These are phyloP conservation scores for Hymenotorrendiella dingleyae DNA, from an alignment of 2,329 filamentous ascomycete species.

Conservation along the genomic window DNA sequence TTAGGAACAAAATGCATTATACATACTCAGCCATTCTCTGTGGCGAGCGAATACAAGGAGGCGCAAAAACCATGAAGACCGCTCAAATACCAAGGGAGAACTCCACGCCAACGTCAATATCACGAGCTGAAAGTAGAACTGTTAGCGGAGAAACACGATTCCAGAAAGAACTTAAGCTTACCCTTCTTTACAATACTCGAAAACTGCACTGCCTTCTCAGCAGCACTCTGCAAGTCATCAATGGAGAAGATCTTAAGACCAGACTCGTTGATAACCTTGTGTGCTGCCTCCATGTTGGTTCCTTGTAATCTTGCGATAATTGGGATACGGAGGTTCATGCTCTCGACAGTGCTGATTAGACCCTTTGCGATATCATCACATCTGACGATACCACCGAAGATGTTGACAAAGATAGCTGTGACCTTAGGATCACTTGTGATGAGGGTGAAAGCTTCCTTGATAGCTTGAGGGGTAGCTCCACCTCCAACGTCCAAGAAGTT, in stretches of 20 bases:
- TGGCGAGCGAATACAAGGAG: constrained; percentile 28
- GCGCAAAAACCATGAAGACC: constrained; percentile 17
- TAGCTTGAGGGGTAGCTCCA: constrained; percentile 92
- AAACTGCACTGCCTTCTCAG: constrained; percentile 97
- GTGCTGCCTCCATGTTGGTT: constrained; percentile 94
- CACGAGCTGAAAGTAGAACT: constrained; percentile 57
- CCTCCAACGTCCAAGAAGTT: constrained; percentile 99
- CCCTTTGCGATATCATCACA: constrained; percentile 97
- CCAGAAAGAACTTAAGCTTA: constrained; percentile 50
- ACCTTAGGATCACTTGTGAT: constrained; percentile 99
- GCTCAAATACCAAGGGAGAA: constrained; percentile 83
- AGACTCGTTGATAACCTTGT: constrained; percentile 90
- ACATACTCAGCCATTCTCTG: constrained; percentile 27
- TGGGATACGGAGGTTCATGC: constrained; percentile 91
- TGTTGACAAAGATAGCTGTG: constrained; percentile 98
- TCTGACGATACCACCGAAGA: constrained; percentile 97
- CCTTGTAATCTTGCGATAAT: constrained; percentile 97
- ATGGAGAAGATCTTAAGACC: constrained; percentile 99
- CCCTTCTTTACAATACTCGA: constrained; percentile 99
- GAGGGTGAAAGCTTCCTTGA: constrained; percentile 95
- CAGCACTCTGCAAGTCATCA: constrained; percentile 92
- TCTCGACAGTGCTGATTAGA: constrained; percentile 88
- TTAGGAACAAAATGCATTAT: constrained; percentile 24
- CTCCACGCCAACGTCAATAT: constrained; percentile 95
- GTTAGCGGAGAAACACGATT: constrained; percentile 1